Conservation (phyloP, 2,329 filamentous ascomycete species). For the Trematosphaeria pertusa region DNA sequence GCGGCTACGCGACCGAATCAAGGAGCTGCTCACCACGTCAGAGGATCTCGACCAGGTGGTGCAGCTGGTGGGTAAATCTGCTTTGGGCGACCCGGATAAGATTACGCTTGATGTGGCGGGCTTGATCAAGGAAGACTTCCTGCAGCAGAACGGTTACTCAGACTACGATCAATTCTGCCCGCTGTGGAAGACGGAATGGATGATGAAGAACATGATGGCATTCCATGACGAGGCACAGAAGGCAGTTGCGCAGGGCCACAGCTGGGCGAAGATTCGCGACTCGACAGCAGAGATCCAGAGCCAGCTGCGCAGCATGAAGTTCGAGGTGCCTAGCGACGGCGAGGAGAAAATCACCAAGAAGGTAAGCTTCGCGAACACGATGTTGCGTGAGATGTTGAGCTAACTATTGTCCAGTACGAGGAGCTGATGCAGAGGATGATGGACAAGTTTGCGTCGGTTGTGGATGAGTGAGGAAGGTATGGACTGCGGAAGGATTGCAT, state of each 20-base stretch:
- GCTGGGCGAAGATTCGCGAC: conserved; percentile 92
- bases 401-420: conserved; percentile 76
- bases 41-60: conserved; percentile 99
- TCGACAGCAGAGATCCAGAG: conserved; percentile 85
- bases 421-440: conserved; percentile 88
- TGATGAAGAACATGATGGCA: conserved; percentile 99
- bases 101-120: conserved; percentile 93
- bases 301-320: conserved; percentile 91
- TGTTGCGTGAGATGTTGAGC: conserved; percentile 15
- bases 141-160: conserved; percentile 99
- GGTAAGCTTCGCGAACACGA: conserved; percentile 57
- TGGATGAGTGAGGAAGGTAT: conserved; percentile 83
- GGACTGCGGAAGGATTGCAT: conserved; percentile 22
- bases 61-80: conserved; percentile 96
- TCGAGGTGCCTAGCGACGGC: conserved; percentile 87
- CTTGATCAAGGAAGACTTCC: conserved; percentile 95
- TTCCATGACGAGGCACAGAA: conserved; percentile 99
- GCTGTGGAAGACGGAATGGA: conserved; percentile 99
- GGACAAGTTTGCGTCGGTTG: conserved; percentile 95
- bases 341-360: conserved; percentile 83
- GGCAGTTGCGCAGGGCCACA: conserved; percentile 87
- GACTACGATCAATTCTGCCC: conserved; percentile 99
- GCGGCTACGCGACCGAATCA: conserved; percentile 88
- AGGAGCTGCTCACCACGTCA: conserved; percentile 89
- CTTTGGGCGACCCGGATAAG: conserved; percentile 95